Evolutionary conservation across 225 moss, liverwort and hornwort genomes (phyloP).

Genomic region (Physcomitrellopsis africana): DNA sequence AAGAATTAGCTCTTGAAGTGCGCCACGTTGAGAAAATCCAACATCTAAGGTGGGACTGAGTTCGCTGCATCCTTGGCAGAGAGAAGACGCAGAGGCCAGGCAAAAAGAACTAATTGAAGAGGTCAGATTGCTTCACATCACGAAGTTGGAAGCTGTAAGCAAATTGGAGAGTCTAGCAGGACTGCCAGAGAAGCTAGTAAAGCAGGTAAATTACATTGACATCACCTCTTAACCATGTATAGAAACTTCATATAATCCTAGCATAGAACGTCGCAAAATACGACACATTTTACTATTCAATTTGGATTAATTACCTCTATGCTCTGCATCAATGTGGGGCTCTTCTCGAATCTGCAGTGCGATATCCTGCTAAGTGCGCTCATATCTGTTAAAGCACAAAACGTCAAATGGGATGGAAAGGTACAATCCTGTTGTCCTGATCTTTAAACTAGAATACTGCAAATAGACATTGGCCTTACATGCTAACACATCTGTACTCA

Average conservation of each 20-base stretch:
- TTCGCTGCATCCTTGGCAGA: conserved; percentile 32
- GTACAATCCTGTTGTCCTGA: conserved; percentile 21
- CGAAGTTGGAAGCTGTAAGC: conserved; percentile 37
- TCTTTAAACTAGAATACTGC: not conserved
- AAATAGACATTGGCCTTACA: not conserved
- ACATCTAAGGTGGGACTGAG: not conserved
- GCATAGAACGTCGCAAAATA: not conserved
- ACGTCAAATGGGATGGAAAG: conserved; percentile 67
- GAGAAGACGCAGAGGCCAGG: conserved; percentile 37
- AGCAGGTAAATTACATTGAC: conserved; percentile 53
- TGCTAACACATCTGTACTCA: too few relatives aligned
- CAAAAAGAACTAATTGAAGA: conserved; percentile 41
- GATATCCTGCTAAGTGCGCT: conserved; percentile 77
- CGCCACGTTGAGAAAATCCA: not conserved
- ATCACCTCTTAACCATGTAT: not conserved
- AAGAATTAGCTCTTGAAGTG: not conserved
- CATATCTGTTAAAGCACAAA: conserved; percentile 54
- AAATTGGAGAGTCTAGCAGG: conserved; percentile 51
- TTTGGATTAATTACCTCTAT: not conserved
- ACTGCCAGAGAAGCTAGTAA: conserved; percentile 63
- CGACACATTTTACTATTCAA: too few relatives aligned
- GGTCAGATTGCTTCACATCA: conserved; percentile 31
- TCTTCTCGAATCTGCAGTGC: conserved; percentile 42
- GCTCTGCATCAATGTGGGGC: not conserved
- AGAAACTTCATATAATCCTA: not conserved